Percentiles rank a stretch among this genome's conserved stretches.
Evolutionary conservation across 192 early-diverging fungal species (phyloP).

Genomic region (Linnemannia hyalina): DNA sequence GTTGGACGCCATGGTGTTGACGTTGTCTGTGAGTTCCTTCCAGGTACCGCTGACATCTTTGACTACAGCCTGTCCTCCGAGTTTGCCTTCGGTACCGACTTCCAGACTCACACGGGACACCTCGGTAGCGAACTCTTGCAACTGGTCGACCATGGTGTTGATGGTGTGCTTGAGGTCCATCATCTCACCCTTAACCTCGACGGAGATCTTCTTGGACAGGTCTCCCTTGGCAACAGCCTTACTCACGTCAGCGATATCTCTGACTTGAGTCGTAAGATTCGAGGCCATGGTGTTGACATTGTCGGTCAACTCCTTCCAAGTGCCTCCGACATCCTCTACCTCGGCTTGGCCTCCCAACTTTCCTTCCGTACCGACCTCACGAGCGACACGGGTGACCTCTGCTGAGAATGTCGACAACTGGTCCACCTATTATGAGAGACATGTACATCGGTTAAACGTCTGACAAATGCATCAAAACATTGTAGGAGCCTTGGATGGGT

Average conservation of each 20-base stretch:
- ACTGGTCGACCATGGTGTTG: slow-evolving; percentile 66
- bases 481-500: too few relatives aligned
- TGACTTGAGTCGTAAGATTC: slow-evolving; percentile 64
- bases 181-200: slow-evolving; percentile 64
- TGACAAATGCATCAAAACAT: too few relatives aligned
- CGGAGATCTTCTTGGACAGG: slow-evolving; percentile 60
- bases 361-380: slow-evolving; percentile 67
- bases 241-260: slow-evolving; percentile 66
- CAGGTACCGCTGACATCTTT: slow-evolving; percentile 68
- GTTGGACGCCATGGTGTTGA: slow-evolving; percentile 78
- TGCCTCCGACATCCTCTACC: slow-evolving; percentile 65
- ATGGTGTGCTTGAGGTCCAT: slow-evolving; percentile 63
- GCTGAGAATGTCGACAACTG: slow-evolving; percentile 70
- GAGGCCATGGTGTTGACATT: slow-evolving; percentile 71
- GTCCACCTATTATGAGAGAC: slow-evolving; percentile 59
- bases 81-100: slow-evolving; percentile 71
- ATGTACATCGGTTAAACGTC: too few relatives aligned
- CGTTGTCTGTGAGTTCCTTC: slow-evolving; percentile 76
- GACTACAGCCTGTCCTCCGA: slow-evolving; percentile 70
- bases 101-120: slow-evolving; percentile 74
- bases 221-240: slow-evolving; percentile 67
- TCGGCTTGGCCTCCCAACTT: slow-evolving; percentile 65
- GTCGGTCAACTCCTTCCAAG: slow-evolving; percentile 72
- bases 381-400: slow-evolving; percentile 66
- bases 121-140: slow-evolving; percentile 66